Percentiles rank a stretch among this genome's conserved stretches.
These are phyloP conservation scores for Aegilops longissima DNA, from an alignment of 176 grass and related monocot genomes.

Conservation along the genomic window DNA sequence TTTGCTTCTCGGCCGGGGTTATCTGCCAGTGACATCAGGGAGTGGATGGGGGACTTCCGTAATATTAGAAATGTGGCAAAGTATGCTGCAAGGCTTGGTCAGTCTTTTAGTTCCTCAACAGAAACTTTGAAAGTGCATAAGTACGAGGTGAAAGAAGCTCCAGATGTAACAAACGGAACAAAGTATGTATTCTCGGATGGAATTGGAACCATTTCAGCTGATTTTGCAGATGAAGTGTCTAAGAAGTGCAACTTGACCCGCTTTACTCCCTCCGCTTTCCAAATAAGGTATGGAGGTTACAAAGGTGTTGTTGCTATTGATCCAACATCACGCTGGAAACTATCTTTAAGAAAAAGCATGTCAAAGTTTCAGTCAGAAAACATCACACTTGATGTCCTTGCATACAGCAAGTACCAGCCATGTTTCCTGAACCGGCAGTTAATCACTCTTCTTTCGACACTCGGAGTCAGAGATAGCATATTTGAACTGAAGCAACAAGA, in stretches of 20 bases:
- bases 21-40: constrained; percentile 65
- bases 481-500: constrained; percentile 75
- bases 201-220: constrained; percentile 79
- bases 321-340: constrained; percentile 55
- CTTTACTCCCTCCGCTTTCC: constrained; percentile 77
- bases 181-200: constrained; percentile 85
- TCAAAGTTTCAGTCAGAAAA: constrained; percentile 79
- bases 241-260: constrained; percentile 62
- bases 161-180: constrained; percentile 64
- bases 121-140: constrained; percentile 64
- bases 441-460: constrained; percentile 90
- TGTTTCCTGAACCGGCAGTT: constrained; percentile 82
- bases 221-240: constrained; percentile 74
- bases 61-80: constrained; percentile 91
- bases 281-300: constrained; percentile 90
- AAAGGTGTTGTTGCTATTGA: constrained; percentile 89
- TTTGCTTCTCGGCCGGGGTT: constrained; percentile 60
- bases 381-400: constrained; percentile 77
- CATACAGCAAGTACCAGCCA: constrained; percentile 86
- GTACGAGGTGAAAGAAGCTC: constrained; percentile 57
- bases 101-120: constrained; percentile 87
- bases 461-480: constrained; percentile 58
- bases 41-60: constrained; percentile 84
- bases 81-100: constrained; percentile 92
- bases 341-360: constrained; percentile 90